phyloP scores from a whole-genome alignment of 2,329 filamentous ascomycete genomes.

The Ophiostoma ips region DNA sequence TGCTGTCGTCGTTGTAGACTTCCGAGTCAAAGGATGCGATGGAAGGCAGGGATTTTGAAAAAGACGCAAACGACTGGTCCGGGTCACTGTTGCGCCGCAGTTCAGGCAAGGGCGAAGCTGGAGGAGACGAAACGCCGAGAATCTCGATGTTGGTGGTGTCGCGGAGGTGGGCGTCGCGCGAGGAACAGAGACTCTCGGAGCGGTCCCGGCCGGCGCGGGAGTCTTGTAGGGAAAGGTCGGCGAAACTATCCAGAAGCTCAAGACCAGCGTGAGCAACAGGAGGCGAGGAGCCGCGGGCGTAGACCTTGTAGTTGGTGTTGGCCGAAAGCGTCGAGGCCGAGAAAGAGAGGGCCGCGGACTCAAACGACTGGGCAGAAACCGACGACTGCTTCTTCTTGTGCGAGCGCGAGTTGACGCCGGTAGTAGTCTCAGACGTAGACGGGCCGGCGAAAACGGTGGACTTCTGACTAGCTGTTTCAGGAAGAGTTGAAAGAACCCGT shows the following conservation, averaged over 20 bases:
- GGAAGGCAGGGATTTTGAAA: constrained; percentile 20
- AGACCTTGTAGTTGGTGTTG: constrained; percentile 40
- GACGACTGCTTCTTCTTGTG: constrained; percentile 17
- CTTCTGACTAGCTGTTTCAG: constrained; percentile 19
- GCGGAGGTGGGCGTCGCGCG: constrained; percentile 26
- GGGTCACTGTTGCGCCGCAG: constrained; percentile 10
- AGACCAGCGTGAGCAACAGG: constrained; percentile 11
- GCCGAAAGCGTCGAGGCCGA: constrained; percentile 37
- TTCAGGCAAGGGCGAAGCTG: constrained; percentile 22
- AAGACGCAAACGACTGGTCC: constrained; percentile 10
- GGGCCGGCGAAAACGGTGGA: not conserved
- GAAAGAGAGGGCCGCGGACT: constrained; percentile 13
- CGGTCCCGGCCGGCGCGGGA: not conserved
- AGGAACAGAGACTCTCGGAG: not conserved
- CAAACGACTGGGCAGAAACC: constrained; percentile 21
- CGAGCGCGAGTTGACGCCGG: not conserved
- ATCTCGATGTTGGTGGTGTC: constrained; percentile 36
- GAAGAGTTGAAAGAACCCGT: constrained; percentile 19
- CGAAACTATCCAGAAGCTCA: not conserved
- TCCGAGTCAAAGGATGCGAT: constrained; percentile 8
- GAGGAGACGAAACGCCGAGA: constrained; percentile 36
- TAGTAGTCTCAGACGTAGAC: not conserved
- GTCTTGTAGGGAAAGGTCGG: not conserved
- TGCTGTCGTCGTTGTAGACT: constrained; percentile 5
- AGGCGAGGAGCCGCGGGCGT: constrained; percentile 32